phyloP scores from a whole-genome alignment of 345 rosid genomes.

The Hibiscus syriacus region DNA sequence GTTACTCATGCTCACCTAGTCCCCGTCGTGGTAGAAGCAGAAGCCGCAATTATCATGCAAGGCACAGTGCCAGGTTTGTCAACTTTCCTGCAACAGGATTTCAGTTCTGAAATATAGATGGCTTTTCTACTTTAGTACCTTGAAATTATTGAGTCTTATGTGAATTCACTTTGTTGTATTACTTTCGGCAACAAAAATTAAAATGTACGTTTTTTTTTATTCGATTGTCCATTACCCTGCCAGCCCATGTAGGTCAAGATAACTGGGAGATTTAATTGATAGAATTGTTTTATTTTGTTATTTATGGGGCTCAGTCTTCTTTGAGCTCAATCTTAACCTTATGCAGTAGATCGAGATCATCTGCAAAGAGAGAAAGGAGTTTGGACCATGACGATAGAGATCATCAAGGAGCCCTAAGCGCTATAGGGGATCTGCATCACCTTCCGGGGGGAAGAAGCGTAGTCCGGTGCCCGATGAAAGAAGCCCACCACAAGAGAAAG shows the following conservation, averaged over 20 bases:
- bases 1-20: constrained; percentile 53
- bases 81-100: not conserved
- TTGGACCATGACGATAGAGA: constrained; percentile 29
- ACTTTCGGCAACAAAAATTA: no score
- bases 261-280: not conserved
- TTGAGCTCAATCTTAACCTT: not conserved
- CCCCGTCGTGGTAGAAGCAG: constrained; percentile 71
- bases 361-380: constrained; percentile 51
- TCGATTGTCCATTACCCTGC: no score
- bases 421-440: constrained; percentile 20
- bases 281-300: not conserved
- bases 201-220: no score
- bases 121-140: not conserved
- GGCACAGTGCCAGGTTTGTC: constrained; percentile 49
- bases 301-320: not conserved
- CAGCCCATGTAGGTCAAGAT: not conserved
- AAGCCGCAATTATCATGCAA: constrained; percentile 64
- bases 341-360: constrained; percentile 33
- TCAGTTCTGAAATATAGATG: not conserved
- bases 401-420: constrained; percentile 38
- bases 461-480: constrained; percentile 38
- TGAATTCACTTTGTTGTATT: no score
- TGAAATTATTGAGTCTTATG: no score
- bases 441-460: constrained; percentile 38
- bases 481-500: constrained; percentile 28